Evolutionary conservation across 169 alveolate genomes (phyloP).

Genomic region (Plasmodium ovale): DNA sequence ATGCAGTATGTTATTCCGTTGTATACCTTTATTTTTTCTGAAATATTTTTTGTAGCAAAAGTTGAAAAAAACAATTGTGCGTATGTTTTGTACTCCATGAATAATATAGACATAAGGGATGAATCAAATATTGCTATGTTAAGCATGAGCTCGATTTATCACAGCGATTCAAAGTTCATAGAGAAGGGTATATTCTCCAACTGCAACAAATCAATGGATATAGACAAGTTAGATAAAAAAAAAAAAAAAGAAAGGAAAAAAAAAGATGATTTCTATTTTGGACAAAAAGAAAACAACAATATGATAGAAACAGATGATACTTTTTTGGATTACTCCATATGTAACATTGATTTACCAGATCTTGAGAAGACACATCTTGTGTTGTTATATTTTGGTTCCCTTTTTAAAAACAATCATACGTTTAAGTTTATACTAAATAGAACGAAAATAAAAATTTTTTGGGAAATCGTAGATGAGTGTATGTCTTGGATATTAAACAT

Average conservation of each 20-base stretch:
- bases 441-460: constrained; percentile 46
- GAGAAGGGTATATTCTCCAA: not conserved
- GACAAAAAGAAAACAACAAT: not conserved
- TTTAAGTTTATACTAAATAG: constrained; percentile 61
- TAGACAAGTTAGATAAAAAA: not conserved
- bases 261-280: not conserved
- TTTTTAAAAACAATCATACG: constrained; percentile 68
- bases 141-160: constrained; percentile 72
- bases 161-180: constrained; percentile 28
- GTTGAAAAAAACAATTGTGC: constrained; percentile 64
- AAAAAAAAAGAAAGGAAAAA: not conserved
- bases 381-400: constrained; percentile 44
- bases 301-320: constrained; percentile 60
- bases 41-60: constrained; percentile 59
- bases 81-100: constrained; percentile 51
- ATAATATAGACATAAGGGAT: constrained; percentile 52
- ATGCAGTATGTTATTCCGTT: constrained; percentile 69
- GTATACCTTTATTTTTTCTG: constrained; percentile 44
- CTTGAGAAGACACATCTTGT: constrained; percentile 61
- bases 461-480: constrained; percentile 68
- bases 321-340: constrained; percentile 52
- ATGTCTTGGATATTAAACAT: constrained; percentile 44
- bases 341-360: constrained; percentile 55
- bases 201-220: not conserved
- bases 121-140: constrained; percentile 62